phyloP scores from a whole-genome alignment of 345 rosid species.

The Murraya paniculata region DNA sequence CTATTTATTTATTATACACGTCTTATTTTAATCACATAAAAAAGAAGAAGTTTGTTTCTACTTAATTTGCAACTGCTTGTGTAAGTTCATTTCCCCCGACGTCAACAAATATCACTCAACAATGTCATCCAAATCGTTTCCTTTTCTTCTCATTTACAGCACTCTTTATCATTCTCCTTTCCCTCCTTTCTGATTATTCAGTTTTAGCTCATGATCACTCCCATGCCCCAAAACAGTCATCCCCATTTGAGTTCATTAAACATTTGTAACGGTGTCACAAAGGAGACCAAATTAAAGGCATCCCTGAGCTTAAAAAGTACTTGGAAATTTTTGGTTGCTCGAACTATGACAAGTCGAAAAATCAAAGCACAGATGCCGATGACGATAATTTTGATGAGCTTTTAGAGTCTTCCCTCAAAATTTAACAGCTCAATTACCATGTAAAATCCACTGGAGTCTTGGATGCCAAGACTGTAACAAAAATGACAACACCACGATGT shows the following conservation, averaged over 20 bases:
- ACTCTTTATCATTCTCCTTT: not conserved
- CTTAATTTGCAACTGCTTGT: no score
- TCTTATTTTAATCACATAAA: no score
- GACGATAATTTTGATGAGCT: slow-evolving; percentile 32
- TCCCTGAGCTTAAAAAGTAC: slow-evolving; percentile 28
- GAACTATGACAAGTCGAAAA: not conserved
- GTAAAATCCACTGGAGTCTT: slow-evolving; percentile 21
- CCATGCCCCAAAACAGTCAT: not conserved
- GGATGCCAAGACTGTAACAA: slow-evolving; percentile 20
- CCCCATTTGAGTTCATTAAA: slow-evolving; percentile 26
- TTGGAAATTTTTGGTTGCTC: slow-evolving; percentile 36
- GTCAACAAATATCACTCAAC: not conserved
- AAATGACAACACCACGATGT: slow-evolving; percentile 34
- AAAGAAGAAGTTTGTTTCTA: no score
- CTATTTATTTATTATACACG: no score
- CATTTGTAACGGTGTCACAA: slow-evolving; percentile 31
- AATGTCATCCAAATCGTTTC: slow-evolving; percentile 1
- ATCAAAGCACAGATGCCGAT: not conserved
- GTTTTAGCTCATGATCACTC: not conserved
- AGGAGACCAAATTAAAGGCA: slow-evolving; percentile 27
- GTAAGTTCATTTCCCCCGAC: no score
- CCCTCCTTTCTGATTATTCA: not conserved
- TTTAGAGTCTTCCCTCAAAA: slow-evolving; percentile 31
- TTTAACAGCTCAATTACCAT: slow-evolving; percentile 31
- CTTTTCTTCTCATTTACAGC: not conserved